Conservation (phyloP, 2,329 filamentous ascomycete genomes). For the Apiospora arundinis region DNA sequence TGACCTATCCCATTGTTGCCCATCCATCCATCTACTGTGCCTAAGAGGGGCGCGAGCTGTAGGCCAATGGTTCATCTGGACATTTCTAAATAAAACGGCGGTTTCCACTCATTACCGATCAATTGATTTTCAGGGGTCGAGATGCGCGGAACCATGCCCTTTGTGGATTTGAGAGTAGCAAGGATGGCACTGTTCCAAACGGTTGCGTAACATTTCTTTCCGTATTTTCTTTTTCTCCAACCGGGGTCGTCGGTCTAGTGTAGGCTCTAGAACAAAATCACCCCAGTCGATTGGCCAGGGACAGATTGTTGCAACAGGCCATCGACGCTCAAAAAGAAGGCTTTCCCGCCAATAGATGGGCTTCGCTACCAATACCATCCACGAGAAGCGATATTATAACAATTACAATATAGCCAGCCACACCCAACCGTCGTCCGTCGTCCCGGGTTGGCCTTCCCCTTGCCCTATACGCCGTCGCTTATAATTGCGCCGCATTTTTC, state of each 20-base stretch:
- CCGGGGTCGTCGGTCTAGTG: neutral
- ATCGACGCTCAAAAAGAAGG: neutral
- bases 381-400: too few species aligned
- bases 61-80: neutral
- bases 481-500: neutral
- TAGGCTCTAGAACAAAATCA: neutral
- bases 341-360: neutral
- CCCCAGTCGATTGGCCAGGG: neutral
- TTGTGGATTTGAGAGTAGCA: neutral
- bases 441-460: neutral
- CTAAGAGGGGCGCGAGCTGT: too few species aligned
- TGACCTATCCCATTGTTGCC: too few species aligned
- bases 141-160: neutral
- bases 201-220: neutral
- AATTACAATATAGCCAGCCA: neutral
- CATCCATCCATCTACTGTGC: neutral
- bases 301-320: neutral
- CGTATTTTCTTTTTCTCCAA: neutral
- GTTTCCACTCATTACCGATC: neutral
- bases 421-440: neutral
- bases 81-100: neutral
- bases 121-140: neutral
- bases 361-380: neutral
- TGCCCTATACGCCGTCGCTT: neutral
- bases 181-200: conserved; percentile 2